phyloP scores from a whole-genome alignment of 441 rosid species.

The Gossypium schwendimanii region DNA sequence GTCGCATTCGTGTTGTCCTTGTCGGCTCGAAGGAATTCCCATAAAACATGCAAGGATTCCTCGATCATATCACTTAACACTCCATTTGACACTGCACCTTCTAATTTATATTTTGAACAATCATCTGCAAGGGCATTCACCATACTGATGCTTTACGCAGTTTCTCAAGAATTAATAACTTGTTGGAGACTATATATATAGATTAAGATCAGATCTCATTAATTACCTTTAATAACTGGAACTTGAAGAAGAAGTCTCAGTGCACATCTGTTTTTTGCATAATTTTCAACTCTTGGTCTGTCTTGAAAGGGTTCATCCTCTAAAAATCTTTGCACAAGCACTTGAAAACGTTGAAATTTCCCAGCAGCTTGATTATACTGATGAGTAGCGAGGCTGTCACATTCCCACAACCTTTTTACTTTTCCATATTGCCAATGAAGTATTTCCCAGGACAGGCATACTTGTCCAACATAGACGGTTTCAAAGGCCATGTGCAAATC shows the following conservation, averaged over 20 bases:
- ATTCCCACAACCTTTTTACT: constrained; percentile 35
- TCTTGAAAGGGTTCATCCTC: constrained; percentile 75
- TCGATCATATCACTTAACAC: constrained; percentile 32
- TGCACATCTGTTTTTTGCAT: constrained; percentile 54
- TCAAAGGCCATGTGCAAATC: constrained; percentile 44
- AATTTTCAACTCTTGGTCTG: constrained; percentile 45
- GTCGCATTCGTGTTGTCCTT: constrained; percentile 29
- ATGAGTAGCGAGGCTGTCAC: constrained; percentile 18
- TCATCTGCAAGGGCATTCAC: constrained; percentile 38
- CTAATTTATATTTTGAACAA: constrained; percentile 27
- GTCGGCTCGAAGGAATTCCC: constrained; percentile 58
- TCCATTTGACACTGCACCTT: constrained; percentile 32
- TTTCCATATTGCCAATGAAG: constrained; percentile 68
- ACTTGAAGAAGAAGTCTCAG: constrained; percentile 55
- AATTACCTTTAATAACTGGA: constrained; percentile 60
- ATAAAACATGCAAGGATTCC: constrained; percentile 48
- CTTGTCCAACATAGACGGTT: constrained; percentile 59
- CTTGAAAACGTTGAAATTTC: constrained; percentile 71
- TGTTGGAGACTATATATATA: neutral
- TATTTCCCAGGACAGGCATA: constrained; percentile 83
- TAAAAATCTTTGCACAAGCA: constrained; percentile 51
- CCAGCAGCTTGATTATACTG: constrained; percentile 59
- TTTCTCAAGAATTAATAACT: neutral
- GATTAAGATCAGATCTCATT: neutral
- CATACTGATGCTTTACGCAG: neutral